phyloP scores from a whole-genome alignment of 148 eudicot genomes.

The Silene conica region DNA sequence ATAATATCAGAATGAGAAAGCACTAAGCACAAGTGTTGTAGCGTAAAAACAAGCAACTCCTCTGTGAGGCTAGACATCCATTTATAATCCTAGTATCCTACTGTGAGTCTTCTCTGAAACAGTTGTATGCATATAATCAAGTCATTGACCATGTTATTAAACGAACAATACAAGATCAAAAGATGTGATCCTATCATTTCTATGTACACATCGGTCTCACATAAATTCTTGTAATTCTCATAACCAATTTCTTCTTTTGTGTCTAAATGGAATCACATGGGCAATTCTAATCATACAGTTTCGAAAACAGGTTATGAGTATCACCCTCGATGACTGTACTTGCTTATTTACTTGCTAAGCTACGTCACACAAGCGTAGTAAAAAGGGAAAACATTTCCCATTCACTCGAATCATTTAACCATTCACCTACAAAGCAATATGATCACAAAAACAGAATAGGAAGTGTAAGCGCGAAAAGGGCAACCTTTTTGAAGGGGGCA shows the following conservation, averaged over 20 bases:
- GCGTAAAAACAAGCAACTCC: background rate
- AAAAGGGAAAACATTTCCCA: no score
- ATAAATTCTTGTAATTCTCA: background rate
- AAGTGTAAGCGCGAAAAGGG: background rate
- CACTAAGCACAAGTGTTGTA: background rate
- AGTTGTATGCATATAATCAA: background rate
- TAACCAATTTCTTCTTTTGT: no score
- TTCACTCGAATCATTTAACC: background rate
- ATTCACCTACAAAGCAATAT: background rate
- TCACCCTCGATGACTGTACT: no score
- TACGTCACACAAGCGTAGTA: no score
- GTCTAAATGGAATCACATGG: no score
- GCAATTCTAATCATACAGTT: no score
- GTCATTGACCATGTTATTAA: background rate
- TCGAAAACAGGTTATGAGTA: no score
- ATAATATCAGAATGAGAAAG: background rate
- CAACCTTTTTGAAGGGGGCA: slow-evolving; percentile 24
- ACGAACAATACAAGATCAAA: no score
- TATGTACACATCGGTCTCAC: background rate
- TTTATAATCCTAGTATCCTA: background rate
- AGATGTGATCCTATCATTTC: background rate
- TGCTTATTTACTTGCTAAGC: no score
- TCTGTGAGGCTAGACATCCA: background rate
- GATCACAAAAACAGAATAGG: background rate
- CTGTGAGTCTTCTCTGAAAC: background rate